Conservation (phyloP, 768 basidiomycete genomes). For the Amanita muscaria region DNA sequence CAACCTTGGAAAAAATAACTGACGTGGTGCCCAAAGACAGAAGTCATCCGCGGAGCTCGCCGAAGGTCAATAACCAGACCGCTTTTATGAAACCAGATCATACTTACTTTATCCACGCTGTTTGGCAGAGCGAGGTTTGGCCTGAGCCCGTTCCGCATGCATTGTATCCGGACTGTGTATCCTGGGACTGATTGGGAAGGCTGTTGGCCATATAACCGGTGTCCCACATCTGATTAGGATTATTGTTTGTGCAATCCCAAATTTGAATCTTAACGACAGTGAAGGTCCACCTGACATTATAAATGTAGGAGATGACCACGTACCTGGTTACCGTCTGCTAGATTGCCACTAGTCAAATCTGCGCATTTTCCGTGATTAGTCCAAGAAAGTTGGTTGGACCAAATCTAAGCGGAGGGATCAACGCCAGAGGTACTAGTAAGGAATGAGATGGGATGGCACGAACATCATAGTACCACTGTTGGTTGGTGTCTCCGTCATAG, state of each 20-base stretch:
- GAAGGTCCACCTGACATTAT: not conserved
- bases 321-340: constrained; percentile 34
- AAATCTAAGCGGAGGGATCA: no score
- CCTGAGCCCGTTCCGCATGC: constrained; percentile 52
- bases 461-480: constrained; percentile 40
- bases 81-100: constrained; percentile 15
- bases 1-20: constrained; percentile 12
- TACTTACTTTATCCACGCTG: constrained; percentile 52
- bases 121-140: constrained; percentile 62
- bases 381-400: constrained; percentile 40
- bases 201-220: constrained; percentile 34
- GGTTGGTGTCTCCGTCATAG: constrained; percentile 29
- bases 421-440: no score
- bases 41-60: constrained; percentile 54
- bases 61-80: not conserved
- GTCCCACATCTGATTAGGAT: constrained; percentile 47
- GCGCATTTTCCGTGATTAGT: constrained; percentile 40
- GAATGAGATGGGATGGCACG: constrained; percentile 4
- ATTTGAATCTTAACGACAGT: constrained; percentile 32
- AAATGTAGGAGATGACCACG: constrained; percentile 8
- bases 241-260: constrained; percentile 32
- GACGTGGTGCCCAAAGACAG: constrained; percentile 60
- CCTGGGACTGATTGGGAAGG: constrained; percentile 42
- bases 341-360: constrained; percentile 35
- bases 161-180: constrained; percentile 59